phyloP scores from a whole-genome alignment of 2,329 filamentous ascomycete species.

The Alternaria brassicicola region DNA sequence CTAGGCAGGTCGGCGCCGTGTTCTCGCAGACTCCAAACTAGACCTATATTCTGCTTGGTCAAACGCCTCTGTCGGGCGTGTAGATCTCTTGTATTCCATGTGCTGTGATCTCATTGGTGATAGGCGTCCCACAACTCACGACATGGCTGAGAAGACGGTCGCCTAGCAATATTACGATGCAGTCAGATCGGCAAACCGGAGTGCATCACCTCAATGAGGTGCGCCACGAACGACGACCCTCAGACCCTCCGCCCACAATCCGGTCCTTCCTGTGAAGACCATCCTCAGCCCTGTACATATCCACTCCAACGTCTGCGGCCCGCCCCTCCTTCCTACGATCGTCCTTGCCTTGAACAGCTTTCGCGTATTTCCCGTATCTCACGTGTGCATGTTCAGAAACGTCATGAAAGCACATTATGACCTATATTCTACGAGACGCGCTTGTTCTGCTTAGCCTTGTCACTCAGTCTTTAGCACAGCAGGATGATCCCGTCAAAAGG shows the following conservation, averaged over 20 bases:
- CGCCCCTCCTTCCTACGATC: conserved; percentile 15
- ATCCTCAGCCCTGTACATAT: conserved; percentile 39
- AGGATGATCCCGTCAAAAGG: conserved; percentile 61
- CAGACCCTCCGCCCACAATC: conserved; percentile 24
- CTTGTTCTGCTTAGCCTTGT: conserved; percentile 38
- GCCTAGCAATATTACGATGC: conserved; percentile 26
- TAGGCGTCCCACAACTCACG: conserved; percentile 29
- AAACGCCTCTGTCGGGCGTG: conserved; percentile 24
- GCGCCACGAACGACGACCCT: conserved; percentile 30
- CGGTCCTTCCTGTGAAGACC: conserved; percentile 21
- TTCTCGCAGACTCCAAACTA: conserved; percentile 4
- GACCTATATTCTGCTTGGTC: conserved; percentile 7
- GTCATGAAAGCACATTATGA: conserved; percentile 43
- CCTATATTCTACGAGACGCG: conserved; percentile 34
- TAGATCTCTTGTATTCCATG: conserved; percentile 22
- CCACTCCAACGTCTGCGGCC: conserved; percentile 21
- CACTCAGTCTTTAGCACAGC: conserved; percentile 32
- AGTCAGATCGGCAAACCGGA: conserved; percentile 33
- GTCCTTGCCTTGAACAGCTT: conserved; percentile 15
- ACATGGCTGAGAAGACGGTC: conserved; percentile 33
- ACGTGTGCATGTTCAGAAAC: conserved; percentile 18
- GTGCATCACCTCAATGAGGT: conserved; percentile 16
- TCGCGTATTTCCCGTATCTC: conserved; percentile 19
- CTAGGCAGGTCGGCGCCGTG: conserved; percentile 11
- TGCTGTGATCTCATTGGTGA: conserved; percentile 30